These are phyloP conservation scores for Phytophthora ohioensis DNA, from an alignment of 352 stramenopile species.

Conservation along the genomic window DNA sequence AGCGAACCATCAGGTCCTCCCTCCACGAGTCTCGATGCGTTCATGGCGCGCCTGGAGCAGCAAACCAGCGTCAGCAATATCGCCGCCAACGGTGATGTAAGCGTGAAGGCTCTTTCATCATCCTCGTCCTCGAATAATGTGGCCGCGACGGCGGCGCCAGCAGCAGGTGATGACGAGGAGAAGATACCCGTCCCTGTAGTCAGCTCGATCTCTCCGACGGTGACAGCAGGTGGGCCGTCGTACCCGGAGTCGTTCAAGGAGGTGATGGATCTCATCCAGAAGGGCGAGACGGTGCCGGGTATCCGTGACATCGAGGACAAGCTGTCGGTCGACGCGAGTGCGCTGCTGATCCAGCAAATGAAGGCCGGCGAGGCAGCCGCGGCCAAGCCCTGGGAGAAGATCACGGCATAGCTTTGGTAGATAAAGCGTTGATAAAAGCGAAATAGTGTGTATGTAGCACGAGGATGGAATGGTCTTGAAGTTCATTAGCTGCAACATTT, in stretches of 20 bases:
- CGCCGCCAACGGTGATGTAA: constrained; percentile 20
- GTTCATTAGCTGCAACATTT: not conserved
- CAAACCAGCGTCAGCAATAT: constrained; percentile 51
- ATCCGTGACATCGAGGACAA: constrained; percentile 83
- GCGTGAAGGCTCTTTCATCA: constrained; percentile 8
- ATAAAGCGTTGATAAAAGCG: constrained; percentile 16
- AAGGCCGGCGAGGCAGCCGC: constrained; percentile 25
- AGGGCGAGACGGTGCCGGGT: constrained; percentile 72
- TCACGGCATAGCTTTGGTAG: constrained; percentile 29
- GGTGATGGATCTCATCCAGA: constrained; percentile 80
- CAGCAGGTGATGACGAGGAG: constrained; percentile 34
- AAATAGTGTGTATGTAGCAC: not conserved
- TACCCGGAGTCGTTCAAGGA: constrained; percentile 81
- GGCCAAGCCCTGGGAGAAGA: constrained; percentile 59
- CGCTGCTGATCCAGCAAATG: constrained; percentile 36
- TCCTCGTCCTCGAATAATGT: constrained; percentile 3
- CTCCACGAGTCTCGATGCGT: constrained; percentile 52
- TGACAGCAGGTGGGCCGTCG: constrained; percentile 40
- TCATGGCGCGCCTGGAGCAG: constrained; percentile 65
- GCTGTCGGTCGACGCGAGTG: constrained; percentile 63
- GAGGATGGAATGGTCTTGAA: constrained; percentile 10
- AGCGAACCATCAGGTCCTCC: constrained; percentile 3
- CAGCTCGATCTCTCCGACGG: constrained; percentile 27
- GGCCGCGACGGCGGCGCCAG: not conserved
- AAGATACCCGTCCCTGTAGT: constrained; percentile 32